Percentiles rank a stretch among this genome's conserved stretches.
Evolutionary conservation across 306 rosid species (phyloP).

Genomic region (Betula pendula): DNA sequence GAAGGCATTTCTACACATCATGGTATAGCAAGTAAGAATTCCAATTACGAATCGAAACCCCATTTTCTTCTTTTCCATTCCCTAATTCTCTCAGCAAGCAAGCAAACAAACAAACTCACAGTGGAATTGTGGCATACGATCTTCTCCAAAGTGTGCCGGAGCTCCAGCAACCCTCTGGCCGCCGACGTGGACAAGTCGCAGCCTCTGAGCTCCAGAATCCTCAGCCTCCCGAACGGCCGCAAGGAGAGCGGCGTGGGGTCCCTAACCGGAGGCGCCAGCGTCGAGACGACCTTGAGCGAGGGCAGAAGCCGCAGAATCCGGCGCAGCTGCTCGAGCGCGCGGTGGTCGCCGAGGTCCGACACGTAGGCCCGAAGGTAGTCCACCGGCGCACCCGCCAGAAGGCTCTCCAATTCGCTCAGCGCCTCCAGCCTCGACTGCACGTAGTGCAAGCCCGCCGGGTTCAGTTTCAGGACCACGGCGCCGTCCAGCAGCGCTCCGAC

Average conservation of each 20-base stretch:
- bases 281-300: constrained; percentile 85
- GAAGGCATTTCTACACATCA: neutral
- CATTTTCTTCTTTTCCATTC: neutral
- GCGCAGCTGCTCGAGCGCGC: constrained; percentile 93
- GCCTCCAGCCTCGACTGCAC: constrained; percentile 91
- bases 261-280: constrained; percentile 55
- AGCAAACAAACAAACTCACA: constrained; percentile 43
- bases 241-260: constrained; percentile 94
- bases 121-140: constrained; percentile 94
- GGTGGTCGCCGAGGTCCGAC: constrained; percentile 98
- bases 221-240: constrained; percentile 70
- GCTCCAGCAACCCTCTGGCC: constrained; percentile 82
- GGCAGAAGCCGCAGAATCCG: constrained; percentile 83
- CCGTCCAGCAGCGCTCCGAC: constrained; percentile 83
- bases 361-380: constrained; percentile 92
- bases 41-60: neutral
- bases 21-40: neutral
- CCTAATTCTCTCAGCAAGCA: neutral
- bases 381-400: constrained; percentile 83
- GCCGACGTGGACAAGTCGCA: constrained; percentile 95
- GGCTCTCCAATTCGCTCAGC: constrained; percentile 76
- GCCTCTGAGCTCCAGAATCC: constrained; percentile 86
- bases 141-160: constrained; percentile 87
- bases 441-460: constrained; percentile 89
- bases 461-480: constrained; percentile 70